These are phyloP conservation scores for Leptographium procerum DNA, from an alignment of 2,329 filamentous ascomycete species.

Conservation along the genomic window DNA sequence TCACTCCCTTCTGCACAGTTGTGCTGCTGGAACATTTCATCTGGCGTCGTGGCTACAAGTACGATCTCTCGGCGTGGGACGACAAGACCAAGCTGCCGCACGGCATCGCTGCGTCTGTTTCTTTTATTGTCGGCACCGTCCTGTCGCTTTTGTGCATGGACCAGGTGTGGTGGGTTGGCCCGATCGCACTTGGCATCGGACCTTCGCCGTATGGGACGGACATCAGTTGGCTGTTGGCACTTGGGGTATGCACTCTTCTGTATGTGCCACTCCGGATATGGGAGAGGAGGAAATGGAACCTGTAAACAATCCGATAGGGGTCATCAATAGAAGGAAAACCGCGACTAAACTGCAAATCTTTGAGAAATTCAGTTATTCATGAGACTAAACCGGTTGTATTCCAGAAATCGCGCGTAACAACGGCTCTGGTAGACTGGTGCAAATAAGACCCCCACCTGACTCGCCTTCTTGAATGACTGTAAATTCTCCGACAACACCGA, in stretches of 20 bases:
- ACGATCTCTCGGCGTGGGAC: constrained; percentile 8
- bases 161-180: constrained; percentile 9
- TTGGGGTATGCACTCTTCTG: background rate
- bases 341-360: too few species aligned
- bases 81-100: constrained; percentile 2
- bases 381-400: too few species aligned
- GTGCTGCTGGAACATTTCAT: constrained; percentile 10
- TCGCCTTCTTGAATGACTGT: too few species aligned
- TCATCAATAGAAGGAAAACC: background rate
- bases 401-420: too few species aligned
- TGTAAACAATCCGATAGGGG: background rate
- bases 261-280: constrained; percentile 4
- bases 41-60: constrained; percentile 7
- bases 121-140: constrained; percentile 6
- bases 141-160: constrained; percentile 8
- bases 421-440: too few species aligned
- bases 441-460: too few species aligned
- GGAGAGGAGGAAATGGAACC: constrained; percentile 4
- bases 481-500: too few species aligned
- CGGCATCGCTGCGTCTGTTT: constrained; percentile 7
- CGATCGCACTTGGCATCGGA: constrained; percentile 5
- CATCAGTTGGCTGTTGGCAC: constrained; percentile 7
- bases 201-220: constrained; percentile 3
- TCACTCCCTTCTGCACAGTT: constrained; percentile 7
- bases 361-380: too few species aligned